Base-by-base conservation (phyloP, 2,329 filamentous ascomycete genomes). In the Penicillium digitatum region DNA sequence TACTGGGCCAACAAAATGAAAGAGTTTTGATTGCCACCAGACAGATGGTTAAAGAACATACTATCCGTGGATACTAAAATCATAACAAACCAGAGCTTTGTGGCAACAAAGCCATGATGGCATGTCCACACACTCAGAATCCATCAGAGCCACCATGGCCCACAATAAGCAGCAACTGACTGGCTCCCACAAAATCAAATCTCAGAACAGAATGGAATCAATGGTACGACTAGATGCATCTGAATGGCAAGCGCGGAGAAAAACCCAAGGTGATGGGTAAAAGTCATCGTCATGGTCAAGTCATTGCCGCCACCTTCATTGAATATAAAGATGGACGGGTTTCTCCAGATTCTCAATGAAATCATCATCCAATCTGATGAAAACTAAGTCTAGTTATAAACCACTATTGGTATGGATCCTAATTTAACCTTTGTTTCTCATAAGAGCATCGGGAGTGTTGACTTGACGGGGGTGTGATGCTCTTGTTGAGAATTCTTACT, bases 221-320 rank as follows among this genome's bases (percentile, higher is more conserved):
- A 59, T 64, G 62, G 62, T 56, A 60, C 56, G 14, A 42, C 14
- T 29, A 39, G 52, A 47, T 26, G 27, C 22, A 53, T 45, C 35
- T 40, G 22, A 22, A 58, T 55, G 57, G 53, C 54, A 29, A 62
- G 22, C 62, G 52, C 55, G 55, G 58, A 56, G 58, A 54, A 59
- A 52, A 34, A 52, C 54, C 47, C 20, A 49, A 49, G 11, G 27
- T 59, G 52, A 39, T 60, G 60, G 46, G 49, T 60, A 47, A 62
- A 59, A 66, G 54, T 62, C 47, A 47, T 66, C 69, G 68, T 71
- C 69, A 71, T 70, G 39, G 53, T 56, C 55, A 43, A 58, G 62
- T 69, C 69, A 70, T 68, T 40, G 18, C 35, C 63, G 60, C 69
- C 67, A 69, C 67, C 54, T 9, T 52, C 34, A 18, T 44, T 20